A percentile compares a stretch with the other conserved stretches of the same genome.
These are phyloP conservation scores for Phialophora verrucosa DNA, from an alignment of 2,329 filamentous ascomycete species.

Conservation along the genomic window DNA sequence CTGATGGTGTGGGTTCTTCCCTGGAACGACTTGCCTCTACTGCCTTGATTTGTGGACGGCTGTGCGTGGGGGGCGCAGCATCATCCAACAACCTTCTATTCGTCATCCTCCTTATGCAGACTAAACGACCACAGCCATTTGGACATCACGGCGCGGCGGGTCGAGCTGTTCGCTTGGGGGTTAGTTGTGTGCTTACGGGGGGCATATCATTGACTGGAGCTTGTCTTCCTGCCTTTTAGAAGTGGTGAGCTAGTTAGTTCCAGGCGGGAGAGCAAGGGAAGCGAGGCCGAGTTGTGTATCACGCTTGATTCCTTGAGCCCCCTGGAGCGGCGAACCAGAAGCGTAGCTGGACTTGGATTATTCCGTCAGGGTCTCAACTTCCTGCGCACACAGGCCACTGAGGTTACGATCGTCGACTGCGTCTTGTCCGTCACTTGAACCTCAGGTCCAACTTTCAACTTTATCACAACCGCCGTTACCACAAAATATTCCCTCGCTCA, in stretches of 20 bases:
- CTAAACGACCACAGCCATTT: conserved; percentile 22
- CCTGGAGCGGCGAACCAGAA: conserved; percentile 16
- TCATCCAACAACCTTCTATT: conserved; percentile 14
- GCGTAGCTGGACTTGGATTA: background rate
- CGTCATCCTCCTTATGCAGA: conserved; percentile 29
- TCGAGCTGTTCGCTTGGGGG: conserved; percentile 20
- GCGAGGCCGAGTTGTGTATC: conserved; percentile 5
- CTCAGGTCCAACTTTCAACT: conserved; percentile 13
- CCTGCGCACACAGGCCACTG: conserved; percentile 17
- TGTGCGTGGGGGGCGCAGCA: conserved; percentile 17
- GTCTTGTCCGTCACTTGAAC: conserved; percentile 4
- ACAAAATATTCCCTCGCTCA: background rate
- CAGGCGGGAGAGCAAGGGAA: conserved; percentile 2
- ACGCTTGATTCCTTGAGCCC: conserved; percentile 11
- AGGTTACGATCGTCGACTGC: conserved; percentile 4
- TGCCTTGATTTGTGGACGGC: conserved; percentile 15
- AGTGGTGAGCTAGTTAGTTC: background rate
- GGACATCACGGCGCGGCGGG: conserved; percentile 6
- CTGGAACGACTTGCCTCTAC: background rate
- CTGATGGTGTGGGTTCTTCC: conserved; percentile 3
- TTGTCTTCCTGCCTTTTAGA: conserved; percentile 11
- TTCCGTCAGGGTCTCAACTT: conserved; percentile 15
- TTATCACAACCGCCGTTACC: background rate
- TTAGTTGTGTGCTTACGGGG: conserved; percentile 22
- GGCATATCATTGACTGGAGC: conserved; percentile 18